Conservation (phyloP, 805 yeast species). For the Starmerella apicola region DNA sequence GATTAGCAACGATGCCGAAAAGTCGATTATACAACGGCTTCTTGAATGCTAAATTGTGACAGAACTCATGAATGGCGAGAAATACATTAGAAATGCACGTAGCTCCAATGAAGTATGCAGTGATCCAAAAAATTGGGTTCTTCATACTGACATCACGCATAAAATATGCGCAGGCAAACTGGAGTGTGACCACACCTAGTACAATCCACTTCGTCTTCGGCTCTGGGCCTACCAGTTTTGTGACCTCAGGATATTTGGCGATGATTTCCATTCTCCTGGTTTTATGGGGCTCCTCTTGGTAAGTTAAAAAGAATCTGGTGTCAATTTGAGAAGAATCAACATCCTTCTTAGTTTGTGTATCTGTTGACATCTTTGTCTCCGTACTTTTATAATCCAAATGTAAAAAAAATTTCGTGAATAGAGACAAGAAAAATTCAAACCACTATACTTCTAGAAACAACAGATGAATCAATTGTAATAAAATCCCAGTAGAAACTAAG, state of each 20-base stretch:
- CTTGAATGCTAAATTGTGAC: conserved; percentile 74
- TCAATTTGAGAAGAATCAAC: conserved; percentile 10
- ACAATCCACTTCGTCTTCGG: conserved; percentile 74
- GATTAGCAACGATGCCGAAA: conserved; percentile 62
- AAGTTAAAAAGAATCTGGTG: conserved; percentile 61
- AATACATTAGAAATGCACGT: conserved; percentile 75
- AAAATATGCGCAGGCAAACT: conserved; percentile 49
- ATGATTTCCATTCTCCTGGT: conserved; percentile 60
- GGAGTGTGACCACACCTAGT: conserved; percentile 51
- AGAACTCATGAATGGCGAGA: conserved; percentile 77
- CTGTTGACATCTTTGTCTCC: too few species aligned
- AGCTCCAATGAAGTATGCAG: conserved; percentile 75
- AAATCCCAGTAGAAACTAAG: too few species aligned
- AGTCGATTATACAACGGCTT: conserved; percentile 65
- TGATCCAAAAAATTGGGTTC: conserved; percentile 40
- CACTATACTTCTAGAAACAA: too few species aligned
- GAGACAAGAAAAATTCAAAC: too few species aligned
- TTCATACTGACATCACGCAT: conserved; percentile 45
- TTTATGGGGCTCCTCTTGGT: conserved; percentile 69
- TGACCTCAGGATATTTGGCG: conserved; percentile 64
- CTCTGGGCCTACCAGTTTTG: conserved; percentile 73
- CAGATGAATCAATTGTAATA: too few species aligned
- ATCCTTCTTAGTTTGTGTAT: too few species aligned
- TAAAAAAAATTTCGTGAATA: too few species aligned
- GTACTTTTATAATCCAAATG: too few species aligned